Evolutionary conservation across 352 stramenopile genomes (phyloP), one percentile per base, ranked within the genome.

Genomic region (Aphanomyces cochlioides): DNA sequence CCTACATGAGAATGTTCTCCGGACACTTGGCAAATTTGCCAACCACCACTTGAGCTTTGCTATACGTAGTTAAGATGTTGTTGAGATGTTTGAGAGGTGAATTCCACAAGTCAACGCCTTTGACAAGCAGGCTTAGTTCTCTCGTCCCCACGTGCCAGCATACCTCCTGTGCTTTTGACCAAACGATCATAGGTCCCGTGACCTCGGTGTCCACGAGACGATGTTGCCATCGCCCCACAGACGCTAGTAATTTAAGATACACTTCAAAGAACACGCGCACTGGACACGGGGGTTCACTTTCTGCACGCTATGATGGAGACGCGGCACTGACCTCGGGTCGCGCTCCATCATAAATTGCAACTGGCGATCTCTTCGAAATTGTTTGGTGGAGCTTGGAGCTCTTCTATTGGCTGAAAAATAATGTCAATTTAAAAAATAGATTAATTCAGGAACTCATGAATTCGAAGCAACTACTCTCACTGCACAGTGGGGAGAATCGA

Each of bases 211-310:
- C 54, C n/a, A 61, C 54, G 34, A 13, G 28, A 28, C 28, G 54
- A 61, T 61, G 54, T 61, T 61, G 54, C 54, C 54, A 61, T 61
- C 54, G 28, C 54, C 28, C 54, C 28, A 28, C 28, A 28, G 54
- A 61, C 54, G 54, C 54, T 61, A 61, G 54, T 61, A 61, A 61
- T 61, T 61, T 61, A 40, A 61, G 17, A 61, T 37, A 61, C 19
- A 19, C 36, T 61, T 37, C 54, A 3, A 37, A 61, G 54, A 61
- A 28, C 28, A 2, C 2, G 28, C 28, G 28, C 28, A 28, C 28
- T 28, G 28, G 28, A 28, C 17, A 61, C 43, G 54, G 54, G 54
- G 54, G 43, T 61, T 37, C 17, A 50, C 17, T 40, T 37, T 43
- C 36, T n/a, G 50, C 54, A 41, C 13, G 19, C 28, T 37, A 37